Percentiles rank a stretch among this genome's conserved stretches.
Conservation (phyloP, 306 rosid genomes). For the Leucaena leucocephala region DNA sequence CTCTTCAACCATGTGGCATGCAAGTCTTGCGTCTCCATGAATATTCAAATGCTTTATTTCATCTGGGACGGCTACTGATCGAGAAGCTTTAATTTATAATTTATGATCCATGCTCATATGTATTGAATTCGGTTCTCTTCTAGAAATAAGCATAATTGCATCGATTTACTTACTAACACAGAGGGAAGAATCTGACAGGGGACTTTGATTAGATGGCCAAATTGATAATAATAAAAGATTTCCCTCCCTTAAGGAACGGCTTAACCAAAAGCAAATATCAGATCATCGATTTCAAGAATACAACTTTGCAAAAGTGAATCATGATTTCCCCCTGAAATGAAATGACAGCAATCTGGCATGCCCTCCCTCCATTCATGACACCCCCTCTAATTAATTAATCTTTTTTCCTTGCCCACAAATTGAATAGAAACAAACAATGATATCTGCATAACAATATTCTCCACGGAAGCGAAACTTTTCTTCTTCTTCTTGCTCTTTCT, state of each 20-base stretch:
- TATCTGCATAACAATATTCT: slow-evolving; percentile 10
- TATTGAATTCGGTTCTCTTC: neutral
- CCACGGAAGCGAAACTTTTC: slow-evolving; percentile 12
- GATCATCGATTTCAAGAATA: slow-evolving; percentile 4
- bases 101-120: neutral
- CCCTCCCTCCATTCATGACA: slow-evolving; percentile 16
- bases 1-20: neutral
- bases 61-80: neutral
- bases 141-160: slow-evolving; percentile 11
- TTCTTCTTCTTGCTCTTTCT: neutral
- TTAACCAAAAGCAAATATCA: slow-evolving; percentile 4
- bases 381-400: neutral
- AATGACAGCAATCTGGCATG: slow-evolving; percentile 14
- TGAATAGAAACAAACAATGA: neutral
- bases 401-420: slow-evolving; percentile 19
- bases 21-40: neutral
- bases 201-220: neutral
- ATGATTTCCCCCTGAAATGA: slow-evolving; percentile 7
- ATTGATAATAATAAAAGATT: neutral
- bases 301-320: slow-evolving; percentile 20
- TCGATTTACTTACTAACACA: slow-evolving; percentile 27
- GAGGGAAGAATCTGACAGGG: slow-evolving; percentile 37
- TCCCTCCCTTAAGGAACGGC: neutral
- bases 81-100: neutral
- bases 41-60: slow-evolving; percentile 1